Evolutionary conservation across 345 rosid genomes (phyloP), one percentile per base, ranked within the genome.

Genomic region (Acer saccharum): DNA sequence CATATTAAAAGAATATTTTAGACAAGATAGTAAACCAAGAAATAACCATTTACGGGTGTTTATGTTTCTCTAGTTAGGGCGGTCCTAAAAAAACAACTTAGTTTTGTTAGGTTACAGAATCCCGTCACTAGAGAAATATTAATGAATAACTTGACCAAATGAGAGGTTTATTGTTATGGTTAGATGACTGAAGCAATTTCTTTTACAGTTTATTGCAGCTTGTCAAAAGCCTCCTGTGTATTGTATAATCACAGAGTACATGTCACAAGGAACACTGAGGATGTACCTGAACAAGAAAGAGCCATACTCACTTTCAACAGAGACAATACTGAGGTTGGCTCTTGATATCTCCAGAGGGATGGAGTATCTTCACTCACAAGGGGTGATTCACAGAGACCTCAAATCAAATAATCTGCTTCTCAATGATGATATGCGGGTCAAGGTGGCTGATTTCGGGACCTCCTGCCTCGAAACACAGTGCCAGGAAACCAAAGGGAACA

Each of bases 241-340:
- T 85, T 96, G 99, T 78, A 96, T 96, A 80, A 92, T 96, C 85
- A 96, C 97, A 0, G 99, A 96, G 76, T 96, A 94, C 89, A 96
- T 96, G 99, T 96, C 99, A 11, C 99, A 94, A 89, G 99, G 99
- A 44, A 96, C 92, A 39, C 90, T 96, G 11, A 83, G 99, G 86
- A 94, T 96, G 99, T 96, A 96, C 76, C 99, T 96, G 13, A 96
- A 94, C 93, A 96, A 96, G 89, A 94, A 96, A 86, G 97, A 89
- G 86, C 98, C 99, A 0, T 89, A 94, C 81, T 96, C 99, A 0
- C 95, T 96, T 32, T 96, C 99, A 16, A 91, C 89, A 11, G 98
- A 96, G 69, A 96, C 99, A 0, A 82, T 94, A 6, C 86, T 96
- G 25, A 88, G 99, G 85, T 83, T 96, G 63, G 98, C 99, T 23